Conservation (phyloP, 768 basidiomycete species). For the Lactarius pseudohatsudake region DNA sequence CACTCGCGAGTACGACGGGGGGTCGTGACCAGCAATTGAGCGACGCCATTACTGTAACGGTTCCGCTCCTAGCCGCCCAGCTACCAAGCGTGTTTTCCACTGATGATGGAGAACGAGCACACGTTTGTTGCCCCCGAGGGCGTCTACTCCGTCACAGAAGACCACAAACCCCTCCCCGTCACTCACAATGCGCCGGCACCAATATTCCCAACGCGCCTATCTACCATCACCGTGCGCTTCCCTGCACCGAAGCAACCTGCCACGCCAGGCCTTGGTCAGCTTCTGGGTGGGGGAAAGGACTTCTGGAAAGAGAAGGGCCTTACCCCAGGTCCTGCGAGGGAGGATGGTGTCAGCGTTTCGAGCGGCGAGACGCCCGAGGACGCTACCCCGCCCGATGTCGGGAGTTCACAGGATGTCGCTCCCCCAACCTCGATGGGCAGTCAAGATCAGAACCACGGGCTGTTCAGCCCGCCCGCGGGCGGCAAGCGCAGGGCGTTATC, state of each 20-base stretch:
- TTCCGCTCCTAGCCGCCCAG: constrained; percentile 11
- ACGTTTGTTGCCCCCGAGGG: constrained; percentile 90
- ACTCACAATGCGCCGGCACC: constrained; percentile 41
- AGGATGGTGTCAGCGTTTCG: constrained; percentile 72
- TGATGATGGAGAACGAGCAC: constrained; percentile 69
- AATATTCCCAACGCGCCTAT: constrained; percentile 60
- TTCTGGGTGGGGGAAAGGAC: constrained; percentile 69
- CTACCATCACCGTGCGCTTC: constrained; percentile 62
- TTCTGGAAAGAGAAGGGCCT: constrained; percentile 52
- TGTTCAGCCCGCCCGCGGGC: constrained; percentile 51
- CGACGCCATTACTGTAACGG: not conserved
- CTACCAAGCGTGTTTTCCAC: constrained; percentile 16
- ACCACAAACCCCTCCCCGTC: constrained; percentile 62
- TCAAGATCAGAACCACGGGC: constrained; percentile 47
- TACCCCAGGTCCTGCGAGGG: constrained; percentile 28
- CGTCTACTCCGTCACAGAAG: constrained; percentile 85
- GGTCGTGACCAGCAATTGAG: constrained; percentile 25
- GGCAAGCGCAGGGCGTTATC: constrained; percentile 64
- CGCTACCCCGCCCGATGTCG: constrained; percentile 39
- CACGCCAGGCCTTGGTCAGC: constrained; percentile 63
- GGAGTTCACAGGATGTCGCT: constrained; percentile 32
- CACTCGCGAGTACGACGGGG: constrained; percentile 23
- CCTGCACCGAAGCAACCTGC: constrained; percentile 53
- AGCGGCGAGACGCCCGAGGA: constrained; percentile 80
- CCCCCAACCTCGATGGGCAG: constrained; percentile 43